Percentiles rank a stretch among this genome's conserved stretches.
Evolutionary conservation across 2,329 filamentous ascomycete genomes (phyloP).

Genomic region (Capronia epimyces): DNA sequence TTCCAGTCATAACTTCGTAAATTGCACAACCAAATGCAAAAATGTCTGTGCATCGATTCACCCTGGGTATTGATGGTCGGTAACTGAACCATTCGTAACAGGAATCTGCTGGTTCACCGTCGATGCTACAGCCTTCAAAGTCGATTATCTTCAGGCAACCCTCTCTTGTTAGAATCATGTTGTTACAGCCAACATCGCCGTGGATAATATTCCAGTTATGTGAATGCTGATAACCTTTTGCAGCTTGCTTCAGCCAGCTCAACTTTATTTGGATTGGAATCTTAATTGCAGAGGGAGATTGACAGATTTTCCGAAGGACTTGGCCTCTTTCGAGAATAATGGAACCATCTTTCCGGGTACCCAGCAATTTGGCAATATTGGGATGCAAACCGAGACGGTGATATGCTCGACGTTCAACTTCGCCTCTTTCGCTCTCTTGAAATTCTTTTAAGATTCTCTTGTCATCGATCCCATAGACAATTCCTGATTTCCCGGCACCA

Average conservation of each 20-base stretch:
- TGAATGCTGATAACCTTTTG: constrained; percentile 8
- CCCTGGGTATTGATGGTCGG: constrained; percentile 7
- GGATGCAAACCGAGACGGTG: constrained; percentile 13
- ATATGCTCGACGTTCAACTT: constrained; percentile 15
- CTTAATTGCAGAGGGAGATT: neutral
- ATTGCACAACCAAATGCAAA: constrained; percentile 1
- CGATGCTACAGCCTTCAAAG: constrained; percentile 9
- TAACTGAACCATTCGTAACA: constrained; percentile 19
- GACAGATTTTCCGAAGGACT: constrained; percentile 3
- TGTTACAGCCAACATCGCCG: constrained; percentile 17
- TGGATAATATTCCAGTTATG: constrained; percentile 14
- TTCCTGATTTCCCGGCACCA: constrained; percentile 10
- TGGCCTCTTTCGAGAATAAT: constrained; percentile 11
- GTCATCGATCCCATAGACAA: constrained; percentile 15
- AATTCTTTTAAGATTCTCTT: constrained; percentile 12
- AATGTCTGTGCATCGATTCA: neutral
- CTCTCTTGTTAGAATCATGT: constrained; percentile 14
- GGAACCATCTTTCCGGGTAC: constrained; percentile 4
- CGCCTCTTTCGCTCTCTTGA: constrained; percentile 5
- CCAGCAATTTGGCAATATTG: constrained; percentile 7
- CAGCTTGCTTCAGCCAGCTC: constrained; percentile 11
- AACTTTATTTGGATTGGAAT: constrained; percentile 7
- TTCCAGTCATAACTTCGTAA: constrained; percentile 9
- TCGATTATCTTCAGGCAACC: constrained; percentile 11
- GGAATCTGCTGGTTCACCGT: constrained; percentile 6